Conservation (phyloP, 768 basidiomycete genomes). For the Collybiopsis luxurians region DNA sequence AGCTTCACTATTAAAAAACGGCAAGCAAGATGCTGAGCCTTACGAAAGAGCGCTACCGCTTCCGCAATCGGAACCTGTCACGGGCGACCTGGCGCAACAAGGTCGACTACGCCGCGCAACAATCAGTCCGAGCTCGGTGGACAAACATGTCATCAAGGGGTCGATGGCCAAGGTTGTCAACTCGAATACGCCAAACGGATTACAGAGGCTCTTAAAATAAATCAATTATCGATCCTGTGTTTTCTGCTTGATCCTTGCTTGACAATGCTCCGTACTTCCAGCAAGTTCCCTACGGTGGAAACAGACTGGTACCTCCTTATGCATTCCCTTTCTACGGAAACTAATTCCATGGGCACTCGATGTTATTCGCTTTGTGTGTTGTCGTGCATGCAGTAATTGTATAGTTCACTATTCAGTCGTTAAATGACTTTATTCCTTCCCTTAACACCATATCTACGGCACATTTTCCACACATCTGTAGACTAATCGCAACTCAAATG, state of each 20-base stretch:
- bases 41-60: slow-evolving; percentile 22
- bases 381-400: neutral
- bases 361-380: no score
- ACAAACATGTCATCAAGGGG: slow-evolving; percentile 51
- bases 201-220: slow-evolving; percentile 23
- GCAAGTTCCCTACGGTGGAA: no score
- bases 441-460: neutral
- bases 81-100: slow-evolving; percentile 34
- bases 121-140: slow-evolving; percentile 34
- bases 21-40: slow-evolving; percentile 10
- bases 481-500: neutral
- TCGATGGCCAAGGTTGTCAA: slow-evolving; percentile 52
- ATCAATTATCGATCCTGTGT: no score
- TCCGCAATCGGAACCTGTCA: slow-evolving; percentile 36
- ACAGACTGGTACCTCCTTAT: no score
- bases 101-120: slow-evolving; percentile 39
- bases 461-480: neutral
- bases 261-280: no score
- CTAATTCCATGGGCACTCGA: neutral
- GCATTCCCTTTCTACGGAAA: neutral
- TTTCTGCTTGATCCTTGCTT: no score
- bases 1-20: slow-evolving; percentile 6
- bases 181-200: slow-evolving; percentile 21
- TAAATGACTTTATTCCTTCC: neutral
- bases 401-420: neutral